A percentile compares a stretch with the other conserved stretches of the same genome.
phyloP scores from a whole-genome alignment of 345 rosid species.

The Eucalyptus pauciflora region DNA sequence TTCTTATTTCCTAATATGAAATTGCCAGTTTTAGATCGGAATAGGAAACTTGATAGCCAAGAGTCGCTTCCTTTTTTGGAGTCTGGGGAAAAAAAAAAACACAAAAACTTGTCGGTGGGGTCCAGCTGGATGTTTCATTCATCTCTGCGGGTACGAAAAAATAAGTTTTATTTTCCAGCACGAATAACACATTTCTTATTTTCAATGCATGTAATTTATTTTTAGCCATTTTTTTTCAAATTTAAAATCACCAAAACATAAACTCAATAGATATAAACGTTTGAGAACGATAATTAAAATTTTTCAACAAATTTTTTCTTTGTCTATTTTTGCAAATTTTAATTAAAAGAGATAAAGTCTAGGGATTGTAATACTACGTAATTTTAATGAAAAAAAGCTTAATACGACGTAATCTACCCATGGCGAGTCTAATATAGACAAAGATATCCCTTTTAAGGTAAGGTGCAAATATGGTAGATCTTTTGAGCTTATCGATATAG shows the following conservation, averaged over 20 bases:
- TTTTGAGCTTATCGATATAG: background rate
- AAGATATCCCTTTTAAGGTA: background rate
- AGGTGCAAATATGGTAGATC: background rate
- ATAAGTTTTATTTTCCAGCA: accelerated
- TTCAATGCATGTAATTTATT: background rate
- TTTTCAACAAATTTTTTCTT: background rate
- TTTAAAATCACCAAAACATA: background rate
- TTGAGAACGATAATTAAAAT: background rate
- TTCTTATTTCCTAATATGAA: background rate
- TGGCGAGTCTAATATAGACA: background rate
- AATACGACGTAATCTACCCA: background rate
- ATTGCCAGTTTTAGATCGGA: background rate
- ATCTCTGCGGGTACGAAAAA: background rate
- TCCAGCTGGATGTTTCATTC: background rate
- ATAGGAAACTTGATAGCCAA: background rate
- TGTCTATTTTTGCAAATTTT: background rate
- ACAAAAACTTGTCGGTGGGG: background rate
- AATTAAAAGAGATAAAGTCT: background rate
- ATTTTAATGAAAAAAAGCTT: background rate
- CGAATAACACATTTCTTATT: too few species aligned
- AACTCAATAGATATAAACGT: background rate
- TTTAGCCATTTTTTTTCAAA: background rate
- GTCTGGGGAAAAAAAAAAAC: background rate
- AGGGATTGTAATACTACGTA: background rate
- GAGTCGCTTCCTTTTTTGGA: background rate